Evolutionary conservation across 176 grass and related monocot species (phyloP), one percentile per base, ranked within the genome.

Genomic region (Musa beccarii): DNA sequence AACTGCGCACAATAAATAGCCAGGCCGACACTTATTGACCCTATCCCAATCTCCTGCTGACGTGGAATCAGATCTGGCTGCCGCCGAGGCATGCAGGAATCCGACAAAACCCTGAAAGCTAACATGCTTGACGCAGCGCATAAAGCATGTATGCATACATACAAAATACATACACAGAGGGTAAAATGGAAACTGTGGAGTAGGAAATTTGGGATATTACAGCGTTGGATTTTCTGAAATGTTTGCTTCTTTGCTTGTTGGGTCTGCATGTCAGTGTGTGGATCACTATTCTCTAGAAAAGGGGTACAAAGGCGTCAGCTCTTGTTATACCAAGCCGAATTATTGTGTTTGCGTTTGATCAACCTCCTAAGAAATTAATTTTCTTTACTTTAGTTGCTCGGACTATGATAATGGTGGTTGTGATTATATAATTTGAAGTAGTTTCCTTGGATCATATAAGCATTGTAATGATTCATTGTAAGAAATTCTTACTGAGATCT

Each of bases 1-100:
- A 80, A 72, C 55, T 65, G 57, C 79, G 16, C 65, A 5, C 19
- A 79, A 51, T 79, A 79, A 79, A 73, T 73, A 14, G 26, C 16
- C 56, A 62, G 21, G 13, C 21, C 7, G 53, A 56, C 19, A 59
- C 53, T 71, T 59, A 52, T 71, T 79, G 20, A 52, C 10, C 56
- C 14, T 54, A 25, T 9, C 20, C 8, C 68, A 17, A 16, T 1
- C 1, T 13, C 9, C 1, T 63, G 55, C 21, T n/a, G 34, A 80
- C 57, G 69, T 53, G 79, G 49, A 43, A 73, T 4, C 21, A 26
- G 1, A n/a, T 3, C 53, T 24, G 49, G 21, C 29, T 56, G 15
- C 16, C 9, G 23, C 13, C 17, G 26, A 55, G 66, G 16, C 53
- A 21, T 66, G 63, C 63, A 13, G 3, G 43, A 51, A 70, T 10